Percentiles rank a stretch among this genome's conserved stretches.
Conservation (phyloP, 257 asterid genomes). For the Solanum sparsipilum region DNA sequence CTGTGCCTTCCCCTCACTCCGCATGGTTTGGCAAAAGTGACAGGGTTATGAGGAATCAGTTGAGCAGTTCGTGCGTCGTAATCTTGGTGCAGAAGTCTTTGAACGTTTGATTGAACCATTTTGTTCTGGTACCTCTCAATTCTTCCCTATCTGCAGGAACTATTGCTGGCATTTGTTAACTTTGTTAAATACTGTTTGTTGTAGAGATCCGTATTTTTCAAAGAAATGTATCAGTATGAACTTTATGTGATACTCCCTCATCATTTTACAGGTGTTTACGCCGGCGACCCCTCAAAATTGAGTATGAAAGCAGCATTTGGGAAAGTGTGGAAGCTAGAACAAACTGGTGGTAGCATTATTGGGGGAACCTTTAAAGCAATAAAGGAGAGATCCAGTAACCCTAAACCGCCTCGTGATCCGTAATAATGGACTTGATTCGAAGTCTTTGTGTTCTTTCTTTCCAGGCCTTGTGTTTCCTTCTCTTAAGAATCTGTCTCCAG, state of each 20-base stretch:
- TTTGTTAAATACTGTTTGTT: background rate
- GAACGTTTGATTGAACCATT: conserved; percentile 97
- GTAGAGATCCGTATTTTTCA: background rate
- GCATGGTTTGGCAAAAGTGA: conserved; percentile 39
- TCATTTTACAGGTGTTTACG: conserved; percentile 68
- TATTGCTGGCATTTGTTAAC: background rate
- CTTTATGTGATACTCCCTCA: background rate
- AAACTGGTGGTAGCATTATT: conserved; percentile 87
- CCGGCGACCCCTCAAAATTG: conserved; percentile 92
- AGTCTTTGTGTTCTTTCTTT: conserved; percentile 3
- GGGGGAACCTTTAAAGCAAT: conserved; percentile 89
- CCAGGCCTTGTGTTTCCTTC: conserved; percentile 6
- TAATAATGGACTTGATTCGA: conserved; percentile 22
- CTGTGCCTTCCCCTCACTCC: conserved; percentile 11
- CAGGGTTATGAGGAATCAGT: conserved; percentile 95
- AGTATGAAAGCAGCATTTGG: conserved; percentile 99
- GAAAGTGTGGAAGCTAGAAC: conserved; percentile 93
- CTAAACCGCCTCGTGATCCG: conserved; percentile 79
- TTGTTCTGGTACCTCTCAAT: conserved; percentile 62
- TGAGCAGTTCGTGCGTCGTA: conserved; percentile 91
- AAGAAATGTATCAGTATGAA: background rate
- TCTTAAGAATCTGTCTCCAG: conserved; percentile 3
- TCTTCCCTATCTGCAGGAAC: background rate
- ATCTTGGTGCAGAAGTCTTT: conserved; percentile 87
- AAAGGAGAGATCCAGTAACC: conserved; percentile 39